Evolutionary conservation across 768 basidiomycete genomes (phyloP), one percentile per base, ranked within the genome.

Genomic region (Punctularia strigosozonata): DNA sequence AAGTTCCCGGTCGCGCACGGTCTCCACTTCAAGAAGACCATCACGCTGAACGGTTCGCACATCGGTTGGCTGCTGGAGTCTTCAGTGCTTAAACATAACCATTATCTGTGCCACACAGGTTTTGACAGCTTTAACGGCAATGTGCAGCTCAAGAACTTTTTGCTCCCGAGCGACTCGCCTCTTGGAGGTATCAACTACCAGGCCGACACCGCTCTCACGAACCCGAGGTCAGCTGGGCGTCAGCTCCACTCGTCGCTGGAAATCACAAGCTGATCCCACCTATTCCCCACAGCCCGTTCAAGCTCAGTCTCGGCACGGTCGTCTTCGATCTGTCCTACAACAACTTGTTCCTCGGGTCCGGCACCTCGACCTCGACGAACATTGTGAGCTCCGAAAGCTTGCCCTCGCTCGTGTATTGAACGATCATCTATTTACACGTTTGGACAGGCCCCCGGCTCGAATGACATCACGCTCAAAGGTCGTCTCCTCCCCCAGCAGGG

Each of bases 1-100:
- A 77, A 75, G 45, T 80, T 84, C 49, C 80, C 80, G 3, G 64
- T 68, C 3, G 71, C 77, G 3, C 75, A 77, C 48, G 75, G 75
- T 1, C 65, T 86, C 44, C 64, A 66, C 3, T 84, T 83, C 50
- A 59, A 71, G 50, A 83, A 85, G 57, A 52, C 59, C 3, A 38
- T 82, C 24, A 71, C 65, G 0, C 58, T 83, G 31, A 69, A 68
- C 33, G 80, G 80, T 65, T 26, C 31, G 56, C 46, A 36, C n/a
- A 34, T 25, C 22, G 26, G 25, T 19, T 8, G 8, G 30, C 12
- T 18, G 14, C 28, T 38, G 34, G 6, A 0, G 21, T 41, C 5
- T 13, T 40, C 33, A 40, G 34, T 6, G 4, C 17, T 43, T 36
- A 32, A 34, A 21, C 31, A 17, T 39, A 15, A 15, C 36, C 6